Base-by-base conservation (phyloP, 2,329 filamentous ascomycete species). In the Lasiodiplodia hormozganensis region DNA sequence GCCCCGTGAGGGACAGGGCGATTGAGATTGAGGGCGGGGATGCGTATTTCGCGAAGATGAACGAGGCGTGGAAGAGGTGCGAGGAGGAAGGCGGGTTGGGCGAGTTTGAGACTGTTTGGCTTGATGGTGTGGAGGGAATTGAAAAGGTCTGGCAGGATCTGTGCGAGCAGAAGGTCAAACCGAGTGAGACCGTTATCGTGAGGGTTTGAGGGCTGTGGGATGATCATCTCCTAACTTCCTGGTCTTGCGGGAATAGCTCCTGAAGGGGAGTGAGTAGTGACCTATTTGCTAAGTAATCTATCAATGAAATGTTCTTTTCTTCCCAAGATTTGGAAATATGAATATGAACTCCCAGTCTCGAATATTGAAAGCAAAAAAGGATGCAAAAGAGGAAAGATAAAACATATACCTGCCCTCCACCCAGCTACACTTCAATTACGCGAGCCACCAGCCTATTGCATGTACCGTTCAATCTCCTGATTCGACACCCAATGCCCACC, bases 401-500 rank as follows among this genome's bases (percentile, higher is more conserved):
- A 34, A 34, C 25, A 10, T 2, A 6, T 34, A 34, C 31, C 8
- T 10, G 2, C 38, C 38, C 12, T 16, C 36, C 10, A 40, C 36
- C 36, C 36, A 40, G 2, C 36, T 16, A 40, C 38, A 34, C 31
- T 34, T 34, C 31, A 10, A 34, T 0, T 10, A 34, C 8, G 38
- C 38, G 38, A 40, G 38, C 38, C 12, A 14, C 38, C 43, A 8
- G 2, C n/a, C 43, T 47, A 47, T n/a, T 21, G 18, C 60, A 64
- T 64, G 2, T 6, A 38, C 31, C 28, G 28, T 28, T 6, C 14
- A 23, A 76, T 38, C 40, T 69, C 54, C 8, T 43, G 74, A 73
- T 87, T 78, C 2, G 73, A 73, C 21, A 89, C 77, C 68, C 74
- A 90, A 78, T 92, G 90, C 2, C 90, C 90, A 0, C 85, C 90